A percentile compares a stretch with the other conserved stretches of the same genome.
Conservation (phyloP, 352 stramenopile species). For the Sclerospora graminicola region DNA sequence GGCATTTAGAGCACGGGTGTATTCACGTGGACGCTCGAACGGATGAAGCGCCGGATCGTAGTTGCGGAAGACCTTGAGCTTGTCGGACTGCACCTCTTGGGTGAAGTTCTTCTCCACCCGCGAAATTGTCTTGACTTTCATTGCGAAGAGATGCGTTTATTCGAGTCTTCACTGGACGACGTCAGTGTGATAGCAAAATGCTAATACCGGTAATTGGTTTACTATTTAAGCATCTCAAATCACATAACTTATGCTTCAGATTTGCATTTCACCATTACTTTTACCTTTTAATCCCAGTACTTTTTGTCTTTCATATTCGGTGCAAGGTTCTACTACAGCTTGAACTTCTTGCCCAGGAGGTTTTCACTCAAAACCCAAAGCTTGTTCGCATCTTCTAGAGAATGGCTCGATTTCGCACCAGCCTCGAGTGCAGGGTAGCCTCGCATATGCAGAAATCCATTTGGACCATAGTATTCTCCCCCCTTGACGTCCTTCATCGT, state of each 20-base stretch:
- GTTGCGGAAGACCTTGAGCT: constrained; percentile 94
- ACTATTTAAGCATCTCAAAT: too few relatives aligned
- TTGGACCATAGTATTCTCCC: constrained; percentile 6
- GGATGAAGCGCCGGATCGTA: constrained; percentile 92
- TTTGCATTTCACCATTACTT: too few relatives aligned
- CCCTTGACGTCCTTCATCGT: constrained; percentile 21
- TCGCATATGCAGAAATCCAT: constrained; percentile 27
- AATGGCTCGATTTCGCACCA: constrained; percentile 27
- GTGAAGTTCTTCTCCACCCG: constrained; percentile 91
- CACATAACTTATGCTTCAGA: constrained; percentile 16
- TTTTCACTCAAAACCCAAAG: constrained; percentile 49
- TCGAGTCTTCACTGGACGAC: too few relatives aligned
- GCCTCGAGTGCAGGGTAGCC: constrained; percentile 36
- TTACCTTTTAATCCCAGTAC: too few relatives aligned
- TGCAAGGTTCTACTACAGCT: too few relatives aligned
- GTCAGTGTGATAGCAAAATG: too few relatives aligned
- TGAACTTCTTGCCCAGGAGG: constrained; percentile 22
- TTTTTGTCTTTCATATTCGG: too few relatives aligned
- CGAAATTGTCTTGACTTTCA: constrained; percentile 99
- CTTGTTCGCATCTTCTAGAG: constrained; percentile 19
- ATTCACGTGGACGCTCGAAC: constrained; percentile 89
- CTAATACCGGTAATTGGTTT: constrained; percentile 2
- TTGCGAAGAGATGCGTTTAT: constrained; percentile 23
- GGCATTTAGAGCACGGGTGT: constrained; percentile 94
- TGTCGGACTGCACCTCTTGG: constrained; percentile 89